Conservation (phyloP, 345 rosid genomes). For the Eucalyptus globulus region DNA sequence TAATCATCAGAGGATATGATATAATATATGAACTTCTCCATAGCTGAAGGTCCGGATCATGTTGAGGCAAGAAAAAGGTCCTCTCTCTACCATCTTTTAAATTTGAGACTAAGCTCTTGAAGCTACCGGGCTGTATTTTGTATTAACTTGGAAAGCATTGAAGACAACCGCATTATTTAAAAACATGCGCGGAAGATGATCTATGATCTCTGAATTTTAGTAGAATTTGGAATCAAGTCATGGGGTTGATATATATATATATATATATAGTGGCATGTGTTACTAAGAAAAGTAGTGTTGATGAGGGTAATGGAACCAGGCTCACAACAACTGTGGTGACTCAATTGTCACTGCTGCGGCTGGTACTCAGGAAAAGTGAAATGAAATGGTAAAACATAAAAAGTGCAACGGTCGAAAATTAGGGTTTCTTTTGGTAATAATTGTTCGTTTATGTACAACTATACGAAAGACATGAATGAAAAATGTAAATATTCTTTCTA, state of each 20-base stretch:
- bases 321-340: background rate
- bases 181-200: background rate
- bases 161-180: background rate
- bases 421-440: background rate
- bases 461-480: background rate
- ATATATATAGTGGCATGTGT: background rate
- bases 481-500: background rate
- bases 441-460: background rate
- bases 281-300: background rate
- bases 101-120: background rate
- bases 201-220: background rate
- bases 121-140: background rate
- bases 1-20: background rate
- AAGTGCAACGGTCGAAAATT: no score
- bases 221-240: background rate
- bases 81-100: background rate
- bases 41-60: background rate
- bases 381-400: background rate
- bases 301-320: background rate
- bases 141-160: background rate
- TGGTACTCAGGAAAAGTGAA: background rate
- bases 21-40: background rate
- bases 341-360: background rate
- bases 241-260: background rate
- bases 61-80: background rate